phyloP scores from a whole-genome alignment of 257 asterid species.

The Solanum paucissectum region DNA sequence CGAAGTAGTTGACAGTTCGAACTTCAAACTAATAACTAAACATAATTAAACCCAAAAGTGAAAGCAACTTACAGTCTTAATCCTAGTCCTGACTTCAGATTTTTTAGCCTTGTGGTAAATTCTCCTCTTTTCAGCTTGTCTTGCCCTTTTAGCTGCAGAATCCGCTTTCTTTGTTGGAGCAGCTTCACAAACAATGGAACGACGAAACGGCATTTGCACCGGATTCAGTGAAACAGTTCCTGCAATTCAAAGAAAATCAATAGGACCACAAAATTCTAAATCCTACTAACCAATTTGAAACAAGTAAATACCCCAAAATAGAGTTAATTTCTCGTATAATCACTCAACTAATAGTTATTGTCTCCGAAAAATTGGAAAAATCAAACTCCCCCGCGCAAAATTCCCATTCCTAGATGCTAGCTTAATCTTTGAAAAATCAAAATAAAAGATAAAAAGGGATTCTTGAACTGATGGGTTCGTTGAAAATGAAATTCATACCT shows the following conservation, averaged over 20 bases:
- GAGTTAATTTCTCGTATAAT: background rate
- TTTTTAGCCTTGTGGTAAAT: conserved; percentile 53
- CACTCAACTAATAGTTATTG: background rate
- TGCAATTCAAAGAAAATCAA: conserved; percentile 5
- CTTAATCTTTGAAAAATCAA: background rate
- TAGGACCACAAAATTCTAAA: background rate
- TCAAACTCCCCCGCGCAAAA: background rate
- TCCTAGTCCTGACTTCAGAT: conserved; percentile 81
- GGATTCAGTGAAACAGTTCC: conserved; percentile 36
- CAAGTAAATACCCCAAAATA: background rate
- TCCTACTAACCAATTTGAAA: background rate
- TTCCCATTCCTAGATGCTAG: background rate
- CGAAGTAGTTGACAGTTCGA: background rate
- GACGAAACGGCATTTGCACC: conserved; percentile 32
- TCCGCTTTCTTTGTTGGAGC: conserved; percentile 67
- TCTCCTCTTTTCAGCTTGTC: conserved; percentile 93
- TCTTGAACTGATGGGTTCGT: background rate
- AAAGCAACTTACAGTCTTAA: conserved; percentile 56
- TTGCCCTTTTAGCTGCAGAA: conserved; percentile 95
- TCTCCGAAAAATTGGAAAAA: background rate
- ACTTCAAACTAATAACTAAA: background rate
- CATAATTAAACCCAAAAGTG: background rate
- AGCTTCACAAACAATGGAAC: conserved; percentile 65
- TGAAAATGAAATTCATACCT: conserved; percentile 23
- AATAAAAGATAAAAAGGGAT: background rate